Conservation (phyloP, 1,139 yeast genomes). For the Insectozyma bohioensis region DNA sequence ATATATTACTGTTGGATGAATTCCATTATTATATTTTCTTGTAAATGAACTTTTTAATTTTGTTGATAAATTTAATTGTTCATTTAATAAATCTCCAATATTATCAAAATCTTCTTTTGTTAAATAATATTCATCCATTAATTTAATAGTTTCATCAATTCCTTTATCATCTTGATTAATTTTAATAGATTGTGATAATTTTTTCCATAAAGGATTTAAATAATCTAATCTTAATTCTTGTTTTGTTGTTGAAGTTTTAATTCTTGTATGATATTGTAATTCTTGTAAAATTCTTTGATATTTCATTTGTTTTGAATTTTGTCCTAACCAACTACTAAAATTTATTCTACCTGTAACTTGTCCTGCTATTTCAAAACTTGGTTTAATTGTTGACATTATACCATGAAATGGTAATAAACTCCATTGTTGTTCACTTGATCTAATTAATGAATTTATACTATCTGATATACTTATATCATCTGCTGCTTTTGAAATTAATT, state of each 20-base stretch:
- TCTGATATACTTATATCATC: slow-evolving; percentile 84
- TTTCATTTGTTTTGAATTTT: slow-evolving; percentile 82
- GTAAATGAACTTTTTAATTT: slow-evolving; percentile 84
- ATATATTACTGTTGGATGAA: slow-evolving; percentile 88
- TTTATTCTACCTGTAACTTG: slow-evolving; percentile 64
- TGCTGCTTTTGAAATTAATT: slow-evolving; percentile 74
- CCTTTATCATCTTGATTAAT: slow-evolving; percentile 57
- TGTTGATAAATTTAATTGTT: slow-evolving; percentile 55
- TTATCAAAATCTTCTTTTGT: slow-evolving; percentile 93
- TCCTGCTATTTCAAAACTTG: slow-evolving; percentile 78
- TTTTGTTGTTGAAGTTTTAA: slow-evolving; percentile 76
- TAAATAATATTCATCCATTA: slow-evolving; percentile 80
- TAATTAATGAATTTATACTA: slow-evolving; percentile 72
- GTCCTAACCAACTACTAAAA: slow-evolving; percentile 89
- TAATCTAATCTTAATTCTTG: slow-evolving; percentile 76
- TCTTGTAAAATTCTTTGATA: slow-evolving; percentile 80
- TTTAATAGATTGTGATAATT: slow-evolving; percentile 57
- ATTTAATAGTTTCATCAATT: slow-evolving; percentile 58
- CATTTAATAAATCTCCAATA: slow-evolving; percentile 50
- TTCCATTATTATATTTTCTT: slow-evolving; percentile 66
- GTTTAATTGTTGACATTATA: slow-evolving; percentile 79
- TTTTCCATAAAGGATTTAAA: slow-evolving; percentile 60
- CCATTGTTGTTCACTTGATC: slow-evolving; percentile 96
- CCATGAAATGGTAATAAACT: slow-evolving; percentile 92
- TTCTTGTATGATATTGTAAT: slow-evolving; percentile 81